Conservation (phyloP, 306 rosid genomes). For the cucumber (Cucumis sativus) region Cucumber_9930_V3 NC_026657.2:33960001-33960500, state of each 20-base stretch:
- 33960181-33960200: slow-evolving; percentile 61
- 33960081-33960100: slow-evolving; percentile 74
- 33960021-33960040: slow-evolving; percentile 55
- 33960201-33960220: slow-evolving; percentile 80
- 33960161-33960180: slow-evolving; percentile 67
- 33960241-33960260: slow-evolving; percentile 11
- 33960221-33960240: slow-evolving; percentile 79
- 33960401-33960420: slow-evolving; percentile 65
- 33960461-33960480: neutral
- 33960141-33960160: slow-evolving; percentile 6
- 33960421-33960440: slow-evolving; percentile 89
- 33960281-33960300: neutral
- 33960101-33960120: slow-evolving; percentile 16
- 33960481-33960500: neutral
- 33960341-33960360: slow-evolving; percentile 62
- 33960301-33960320: neutral
- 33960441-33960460: slow-evolving; percentile 52
- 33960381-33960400: slow-evolving; percentile 50
- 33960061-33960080: slow-evolving; percentile 52
- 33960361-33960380: slow-evolving; percentile 49
- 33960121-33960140: slow-evolving; percentile 12
- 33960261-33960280: neutral
- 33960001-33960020: slow-evolving; percentile 86
- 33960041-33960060: slow-evolving; percentile 57
- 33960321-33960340: neutral